Conservation (phyloP, 2,329 filamentous ascomycete genomes). For the Xylaria sp. region DNA sequence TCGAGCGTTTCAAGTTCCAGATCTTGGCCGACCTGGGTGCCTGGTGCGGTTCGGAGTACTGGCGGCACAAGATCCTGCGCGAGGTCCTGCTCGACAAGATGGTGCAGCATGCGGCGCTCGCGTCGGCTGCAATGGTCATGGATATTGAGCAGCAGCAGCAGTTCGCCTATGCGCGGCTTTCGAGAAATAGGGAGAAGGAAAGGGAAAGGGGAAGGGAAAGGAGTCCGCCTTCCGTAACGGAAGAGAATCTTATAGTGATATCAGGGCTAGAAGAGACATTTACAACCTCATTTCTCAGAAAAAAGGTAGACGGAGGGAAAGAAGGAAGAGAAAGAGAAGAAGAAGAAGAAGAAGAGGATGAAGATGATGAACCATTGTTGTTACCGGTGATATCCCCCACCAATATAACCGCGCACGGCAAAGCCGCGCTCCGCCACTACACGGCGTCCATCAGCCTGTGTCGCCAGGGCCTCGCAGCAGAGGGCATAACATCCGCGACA, state of each 20-base stretch:
- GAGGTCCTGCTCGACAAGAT: constrained; percentile 30
- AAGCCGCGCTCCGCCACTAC: constrained; percentile 29
- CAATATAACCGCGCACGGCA: constrained; percentile 13
- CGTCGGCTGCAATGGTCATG: constrained; percentile 29
- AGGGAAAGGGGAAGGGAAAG: no score
- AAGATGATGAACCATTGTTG: neutral
- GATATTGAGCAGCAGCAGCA: constrained; percentile 29
- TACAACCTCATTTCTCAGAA: neutral
- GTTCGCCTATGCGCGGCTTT: neutral
- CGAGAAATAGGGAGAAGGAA: no score
- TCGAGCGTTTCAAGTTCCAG: constrained; percentile 33
- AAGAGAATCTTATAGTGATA: neutral
- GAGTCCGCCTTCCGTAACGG: neutral
- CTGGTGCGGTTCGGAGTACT: constrained; percentile 32
- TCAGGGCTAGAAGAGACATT: neutral
- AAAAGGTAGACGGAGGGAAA: no score
- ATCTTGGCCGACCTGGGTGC: constrained; percentile 27
- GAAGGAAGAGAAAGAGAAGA: neutral
- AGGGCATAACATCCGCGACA: constrained; percentile 25
- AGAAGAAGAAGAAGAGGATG: neutral
- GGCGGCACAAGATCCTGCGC: constrained; percentile 27
- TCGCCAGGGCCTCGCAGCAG: constrained; percentile 17
- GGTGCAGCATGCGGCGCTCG: constrained; percentile 32
- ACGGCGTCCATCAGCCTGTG: constrained; percentile 31
- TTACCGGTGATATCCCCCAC: neutral